Percentiles rank a stretch among this genome's conserved stretches.
Conservation (phyloP, 495 filamentous ascomycete species). For the Trypethelium eluteriae region DNA sequence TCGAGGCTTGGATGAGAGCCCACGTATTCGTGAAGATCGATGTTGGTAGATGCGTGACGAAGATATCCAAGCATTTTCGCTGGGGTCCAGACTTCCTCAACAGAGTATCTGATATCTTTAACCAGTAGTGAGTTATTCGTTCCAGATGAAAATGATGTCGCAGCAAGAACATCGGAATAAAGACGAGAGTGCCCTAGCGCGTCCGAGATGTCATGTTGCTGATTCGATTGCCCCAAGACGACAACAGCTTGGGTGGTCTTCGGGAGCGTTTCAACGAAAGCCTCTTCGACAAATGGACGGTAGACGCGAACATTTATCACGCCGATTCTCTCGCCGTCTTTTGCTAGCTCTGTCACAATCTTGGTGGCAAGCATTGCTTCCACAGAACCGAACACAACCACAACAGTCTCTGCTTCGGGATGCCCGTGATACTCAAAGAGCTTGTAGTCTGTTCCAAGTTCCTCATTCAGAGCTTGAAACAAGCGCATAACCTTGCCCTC, state of each 20-base stretch:
- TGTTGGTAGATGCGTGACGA: slow-evolving; percentile 30
- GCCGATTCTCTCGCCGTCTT: slow-evolving; percentile 67
- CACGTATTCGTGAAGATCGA: slow-evolving; percentile 39
- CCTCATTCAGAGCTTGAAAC: slow-evolving; percentile 75
- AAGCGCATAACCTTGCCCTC: slow-evolving; percentile 69
- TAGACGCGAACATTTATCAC: slow-evolving; percentile 88
- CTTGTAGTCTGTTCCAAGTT: slow-evolving; percentile 86
- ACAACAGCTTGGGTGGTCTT: slow-evolving; percentile 63
- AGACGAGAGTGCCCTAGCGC: slow-evolving; percentile 67
- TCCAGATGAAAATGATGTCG: slow-evolving; percentile 61
- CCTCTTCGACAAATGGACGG: slow-evolving; percentile 87
- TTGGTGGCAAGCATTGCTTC: slow-evolving; percentile 81
- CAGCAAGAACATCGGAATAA: slow-evolving; percentile 79
- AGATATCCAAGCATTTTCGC: slow-evolving; percentile 63
- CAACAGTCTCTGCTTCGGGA: slow-evolving; percentile 60
- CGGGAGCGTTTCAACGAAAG: slow-evolving; percentile 75
- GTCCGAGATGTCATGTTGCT: slow-evolving; percentile 53
- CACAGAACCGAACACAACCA: slow-evolving; percentile 86
- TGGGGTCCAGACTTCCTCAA: slow-evolving; percentile 74
- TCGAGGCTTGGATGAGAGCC: slow-evolving; percentile 43
- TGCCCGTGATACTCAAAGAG: slow-evolving; percentile 95
- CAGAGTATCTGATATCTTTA: slow-evolving; percentile 80
- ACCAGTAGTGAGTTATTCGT: slow-evolving; percentile 51
- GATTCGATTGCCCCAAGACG: slow-evolving; percentile 56
- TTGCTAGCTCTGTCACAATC: slow-evolving; percentile 63